Percentiles rank a stretch among this genome's conserved stretches.
phyloP scores from a whole-genome alignment of 2,329 filamentous ascomycete species.

The Hypomyces rosellus region DNA sequence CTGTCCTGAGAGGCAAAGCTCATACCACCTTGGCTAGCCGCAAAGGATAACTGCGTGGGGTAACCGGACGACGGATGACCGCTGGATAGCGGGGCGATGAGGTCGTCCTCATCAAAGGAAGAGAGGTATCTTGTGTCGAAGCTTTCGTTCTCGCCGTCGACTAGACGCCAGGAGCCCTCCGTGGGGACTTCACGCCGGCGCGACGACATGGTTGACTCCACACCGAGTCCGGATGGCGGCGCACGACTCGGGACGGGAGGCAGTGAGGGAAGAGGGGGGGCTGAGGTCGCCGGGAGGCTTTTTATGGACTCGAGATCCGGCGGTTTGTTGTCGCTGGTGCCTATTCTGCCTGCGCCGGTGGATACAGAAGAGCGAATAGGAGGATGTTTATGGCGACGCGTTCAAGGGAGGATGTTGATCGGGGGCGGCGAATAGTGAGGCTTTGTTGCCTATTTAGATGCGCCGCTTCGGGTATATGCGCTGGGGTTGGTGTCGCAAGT shows the following conservation, averaged over 20 bases:
- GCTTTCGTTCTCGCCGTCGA: slow-evolving; percentile 55
- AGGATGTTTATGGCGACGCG: too few relatives aligned
- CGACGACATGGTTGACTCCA: slow-evolving; percentile 2
- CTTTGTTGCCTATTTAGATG: not conserved
- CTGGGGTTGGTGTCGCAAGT: not conserved
- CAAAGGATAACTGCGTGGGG: slow-evolving; percentile 40
- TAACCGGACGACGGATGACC: slow-evolving; percentile 27
- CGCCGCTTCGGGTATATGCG: not conserved
- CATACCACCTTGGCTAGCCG: slow-evolving; percentile 27
- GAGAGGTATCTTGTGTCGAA: slow-evolving; percentile 51
- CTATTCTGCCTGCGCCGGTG: not conserved
- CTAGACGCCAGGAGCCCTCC: slow-evolving; percentile 54
- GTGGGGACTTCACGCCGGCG: slow-evolving; percentile 29
- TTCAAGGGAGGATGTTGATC: too few relatives aligned
- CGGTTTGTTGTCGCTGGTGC: not conserved
- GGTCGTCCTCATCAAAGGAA: slow-evolving; percentile 34
- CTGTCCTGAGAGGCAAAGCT: slow-evolving; percentile 49
- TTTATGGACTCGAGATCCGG: not conserved
- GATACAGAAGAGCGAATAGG: not conserved
- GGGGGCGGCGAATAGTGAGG: not conserved
- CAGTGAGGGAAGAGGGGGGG: not conserved
- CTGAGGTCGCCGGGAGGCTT: not conserved
- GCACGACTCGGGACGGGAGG: too few relatives aligned
- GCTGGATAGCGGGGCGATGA: slow-evolving; percentile 32
- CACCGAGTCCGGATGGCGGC: too few relatives aligned